Evolutionary conservation across 2,329 filamentous ascomycete species (phyloP).

Genomic region (Metarhizium rileyi): DNA sequence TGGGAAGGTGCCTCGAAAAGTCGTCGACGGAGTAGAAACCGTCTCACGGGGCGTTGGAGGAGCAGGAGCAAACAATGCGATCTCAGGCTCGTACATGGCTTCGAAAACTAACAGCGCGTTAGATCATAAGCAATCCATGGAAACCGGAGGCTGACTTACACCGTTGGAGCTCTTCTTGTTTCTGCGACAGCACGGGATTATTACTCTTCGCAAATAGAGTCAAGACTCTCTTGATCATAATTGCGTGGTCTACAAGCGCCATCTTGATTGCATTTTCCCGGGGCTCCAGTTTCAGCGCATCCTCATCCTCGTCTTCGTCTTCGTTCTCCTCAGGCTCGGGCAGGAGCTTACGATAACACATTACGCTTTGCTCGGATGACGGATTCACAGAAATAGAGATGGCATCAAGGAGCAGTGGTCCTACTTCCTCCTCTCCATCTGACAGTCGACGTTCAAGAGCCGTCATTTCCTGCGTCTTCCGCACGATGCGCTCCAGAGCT

Average conservation of each 20-base stretch:
- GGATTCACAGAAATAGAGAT: conserved; percentile 69
- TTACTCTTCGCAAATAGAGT: conserved; percentile 55
- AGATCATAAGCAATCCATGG: background rate
- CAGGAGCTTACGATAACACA: conserved; percentile 66
- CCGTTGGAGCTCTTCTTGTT: conserved; percentile 50
- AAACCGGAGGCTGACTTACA: conserved; percentile 40
- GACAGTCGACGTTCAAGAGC: conserved; percentile 63
- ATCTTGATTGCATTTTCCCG: conserved; percentile 75
- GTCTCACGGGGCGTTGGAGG: conserved; percentile 29
- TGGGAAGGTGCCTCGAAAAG: conserved; percentile 37
- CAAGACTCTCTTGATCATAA: conserved; percentile 77
- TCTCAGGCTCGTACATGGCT: conserved; percentile 53
- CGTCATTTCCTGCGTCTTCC: conserved; percentile 81
- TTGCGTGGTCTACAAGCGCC: conserved; percentile 78
- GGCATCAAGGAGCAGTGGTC: conserved; percentile 62
- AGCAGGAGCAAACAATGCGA: conserved; percentile 49
- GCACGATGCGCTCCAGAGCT: conserved; percentile 80
- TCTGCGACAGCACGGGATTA: conserved; percentile 46
- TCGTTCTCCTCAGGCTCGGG: conserved; percentile 36
- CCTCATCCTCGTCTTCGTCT: conserved; percentile 27
- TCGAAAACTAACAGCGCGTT: conserved; percentile 43
- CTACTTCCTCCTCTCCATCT: conserved; percentile 62
- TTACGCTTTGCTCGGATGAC: conserved; percentile 65
- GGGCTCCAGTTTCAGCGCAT: conserved; percentile 38
- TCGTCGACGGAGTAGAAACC: conserved; percentile 32